phyloP scores from a whole-genome alignment of 768 basidiomycete species.

The Nidula microcarpa region DNA sequence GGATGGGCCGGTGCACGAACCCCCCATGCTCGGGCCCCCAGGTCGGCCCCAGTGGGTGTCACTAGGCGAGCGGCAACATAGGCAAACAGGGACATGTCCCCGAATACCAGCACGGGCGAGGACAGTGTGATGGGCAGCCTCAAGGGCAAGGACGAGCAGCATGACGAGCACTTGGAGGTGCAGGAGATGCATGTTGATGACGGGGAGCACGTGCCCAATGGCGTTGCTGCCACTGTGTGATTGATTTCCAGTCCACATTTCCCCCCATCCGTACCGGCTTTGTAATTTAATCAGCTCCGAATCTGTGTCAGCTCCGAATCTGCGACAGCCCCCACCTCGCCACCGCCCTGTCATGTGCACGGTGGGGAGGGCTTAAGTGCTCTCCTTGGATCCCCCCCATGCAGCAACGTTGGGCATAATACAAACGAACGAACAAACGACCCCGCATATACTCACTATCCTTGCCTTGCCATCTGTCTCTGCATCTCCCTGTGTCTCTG shows the following conservation, averaged over 20 bases:
- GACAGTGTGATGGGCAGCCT: slow-evolving; percentile 25
- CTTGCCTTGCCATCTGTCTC: slow-evolving; percentile 3
- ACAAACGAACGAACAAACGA: neutral
- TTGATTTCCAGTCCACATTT: slow-evolving; percentile 3
- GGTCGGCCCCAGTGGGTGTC: slow-evolving; percentile 53
- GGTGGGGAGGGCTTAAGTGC: neutral
- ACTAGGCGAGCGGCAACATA: slow-evolving; percentile 34
- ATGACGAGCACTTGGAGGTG: slow-evolving; percentile 16
- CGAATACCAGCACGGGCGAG: slow-evolving; percentile 2
- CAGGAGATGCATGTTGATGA: slow-evolving; percentile 45
- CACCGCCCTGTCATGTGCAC: neutral
- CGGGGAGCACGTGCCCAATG: slow-evolving; percentile 24
- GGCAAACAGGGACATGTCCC: slow-evolving; percentile 1
- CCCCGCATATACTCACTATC: no score
- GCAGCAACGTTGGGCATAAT: slow-evolving; percentile 6
- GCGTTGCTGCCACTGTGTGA: slow-evolving; percentile 15
- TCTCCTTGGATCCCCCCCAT: slow-evolving; percentile 27
- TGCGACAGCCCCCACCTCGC: no score
- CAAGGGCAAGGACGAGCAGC: slow-evolving; percentile 16
- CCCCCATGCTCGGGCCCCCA: slow-evolving; percentile 83
- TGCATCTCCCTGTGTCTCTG: slow-evolving; percentile 6
- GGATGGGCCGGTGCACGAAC: slow-evolving; percentile 95
- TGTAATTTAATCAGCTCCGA: neutral
- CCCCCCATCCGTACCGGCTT: slow-evolving; percentile 1
- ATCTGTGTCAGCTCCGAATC: no score